These are phyloP conservation scores for Hypsizygus ulmarius DNA, from an alignment of 1,284 basidiomycete genomes.

Conservation along the genomic window DNA sequence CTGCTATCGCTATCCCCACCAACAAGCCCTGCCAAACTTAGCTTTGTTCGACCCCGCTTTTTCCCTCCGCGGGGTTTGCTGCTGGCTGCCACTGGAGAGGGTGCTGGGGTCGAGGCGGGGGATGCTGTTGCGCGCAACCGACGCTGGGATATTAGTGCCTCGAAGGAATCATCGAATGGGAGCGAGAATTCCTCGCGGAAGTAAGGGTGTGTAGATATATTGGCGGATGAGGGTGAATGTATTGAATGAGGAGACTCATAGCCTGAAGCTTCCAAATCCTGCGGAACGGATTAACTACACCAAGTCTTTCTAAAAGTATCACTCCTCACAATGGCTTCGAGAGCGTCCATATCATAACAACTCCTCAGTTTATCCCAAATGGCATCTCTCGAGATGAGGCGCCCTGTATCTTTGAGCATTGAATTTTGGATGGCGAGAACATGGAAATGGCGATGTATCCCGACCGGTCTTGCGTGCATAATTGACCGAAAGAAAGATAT, in stretches of 20 bases:
- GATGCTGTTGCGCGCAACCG: conserved; percentile 65
- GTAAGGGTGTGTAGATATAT: conserved; percentile 64
- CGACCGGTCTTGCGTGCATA: conserved; percentile 74
- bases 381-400: conserved; percentile 55
- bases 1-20: conserved; percentile 79
- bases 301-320: conserved; percentile 3
- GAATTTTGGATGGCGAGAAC: conserved; percentile 68
- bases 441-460: conserved; percentile 78
- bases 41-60: conserved; percentile 34
- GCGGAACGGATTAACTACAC: conserved; percentile 7
- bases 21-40: conserved; percentile 64
- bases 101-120: conserved; percentile 51
- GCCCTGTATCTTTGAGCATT: conserved; percentile 69
- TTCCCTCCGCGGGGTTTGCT: conserved; percentile 18
- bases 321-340: conserved; percentile 69
- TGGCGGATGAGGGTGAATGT: conserved; percentile 62
- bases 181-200: conserved; percentile 68
- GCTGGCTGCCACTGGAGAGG: conserved; percentile 31
- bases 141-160: conserved; percentile 55
- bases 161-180: conserved; percentile 56
- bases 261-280: conserved; percentile 61
- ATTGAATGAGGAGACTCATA: conserved; percentile 52
- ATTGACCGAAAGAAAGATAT: conserved; percentile 77
- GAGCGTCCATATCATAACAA: conserved; percentile 74
- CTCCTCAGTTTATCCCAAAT: conserved; percentile 73